Evolutionary conservation across 2,329 filamentous ascomycete species (phyloP), one percentile per base, ranked within the genome.

Genomic region (Alternaria arbusti): DNA sequence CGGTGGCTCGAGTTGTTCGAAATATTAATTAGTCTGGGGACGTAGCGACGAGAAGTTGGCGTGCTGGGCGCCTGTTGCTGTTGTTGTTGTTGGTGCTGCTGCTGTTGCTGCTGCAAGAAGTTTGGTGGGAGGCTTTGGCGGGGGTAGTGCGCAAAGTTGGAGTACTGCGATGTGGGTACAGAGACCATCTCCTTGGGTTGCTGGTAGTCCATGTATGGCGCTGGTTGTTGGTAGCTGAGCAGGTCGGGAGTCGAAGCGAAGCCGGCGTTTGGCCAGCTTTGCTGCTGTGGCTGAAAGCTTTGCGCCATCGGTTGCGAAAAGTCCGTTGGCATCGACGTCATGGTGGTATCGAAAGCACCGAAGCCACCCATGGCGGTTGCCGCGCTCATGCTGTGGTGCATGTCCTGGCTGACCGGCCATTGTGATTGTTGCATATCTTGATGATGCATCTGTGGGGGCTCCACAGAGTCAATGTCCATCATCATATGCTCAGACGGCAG

Each of bases 401-500:
- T 78, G 28, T 78, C 74, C 25, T 67, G 69, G 56, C 70, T 76
- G 59, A 78, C 77, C 43, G 77, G 76, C 77, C 77, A 79, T 59
- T 76, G 74, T 15, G 65, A 61, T 54, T 73, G 72, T 49, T 75
- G 70, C 45, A 78, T 62, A 20, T 65, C 65, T 50, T 73, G 75
- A 17, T 74, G 71, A 13, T 78, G 75, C 67, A 78, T 72, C 43
- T 76, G 77, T 10, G 70, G 63, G 15, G 75, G 66, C n/a, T 78
- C 76, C 11, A 77, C 74, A 0, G 75, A 67, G 56, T 79, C 77
- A 22, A 79, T 67, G 22, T 79, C 77, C 77, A 79, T 79, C 73
- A 79, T 72, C 20, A 66, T 70, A 8, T 73, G 67, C 25, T 78
- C 77, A 8, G 75, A 59, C 30, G 73, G 63, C 8, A 77, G 55